A percentile compares a stretch with the other conserved stretches of the same genome.
These are phyloP conservation scores for Saccharomycopsis sp. DNA, from an alignment of 805 yeast genomes.

Conservation along the genomic window DNA sequence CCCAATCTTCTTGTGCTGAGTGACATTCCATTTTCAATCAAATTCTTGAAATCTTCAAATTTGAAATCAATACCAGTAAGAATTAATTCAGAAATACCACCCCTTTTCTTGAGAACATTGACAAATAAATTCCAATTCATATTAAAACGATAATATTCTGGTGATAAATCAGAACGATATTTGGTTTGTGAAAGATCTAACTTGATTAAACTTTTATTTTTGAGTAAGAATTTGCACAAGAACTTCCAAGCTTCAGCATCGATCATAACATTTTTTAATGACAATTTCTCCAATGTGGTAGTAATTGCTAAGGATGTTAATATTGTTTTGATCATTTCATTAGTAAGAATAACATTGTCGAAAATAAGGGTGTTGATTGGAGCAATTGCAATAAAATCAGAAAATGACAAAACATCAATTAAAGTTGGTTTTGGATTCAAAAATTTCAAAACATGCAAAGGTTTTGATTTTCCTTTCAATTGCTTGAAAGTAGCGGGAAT, in stretches of 20 bases:
- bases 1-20: slow-evolving; percentile 54
- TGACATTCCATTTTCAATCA: slow-evolving; percentile 46
- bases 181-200: slow-evolving; percentile 64
- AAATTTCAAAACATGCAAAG: slow-evolving; percentile 65
- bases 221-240: slow-evolving; percentile 63
- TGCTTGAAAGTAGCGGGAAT: slow-evolving; percentile 84
- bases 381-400: slow-evolving; percentile 79
- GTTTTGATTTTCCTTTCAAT: slow-evolving; percentile 61
- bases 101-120: slow-evolving; percentile 56
- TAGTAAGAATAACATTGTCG: slow-evolving; percentile 69
- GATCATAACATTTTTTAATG: slow-evolving; percentile 70
- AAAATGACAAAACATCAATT: slow-evolving; percentile 77
- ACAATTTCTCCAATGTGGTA: slow-evolving; percentile 55
- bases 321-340: slow-evolving; percentile 67
- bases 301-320: slow-evolving; percentile 61
- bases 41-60: slow-evolving; percentile 40
- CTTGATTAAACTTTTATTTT: slow-evolving; percentile 45
- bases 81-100: slow-evolving; percentile 70
- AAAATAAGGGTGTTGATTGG: slow-evolving; percentile 69
- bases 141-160: slow-evolving; percentile 44
- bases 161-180: slow-evolving; percentile 27
- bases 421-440: slow-evolving; percentile 82
- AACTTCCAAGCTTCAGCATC: slow-evolving; percentile 67
- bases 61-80: slow-evolving; percentile 69
- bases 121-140: slow-evolving; percentile 78